Conservation (phyloP, 1,284 basidiomycete species). For the Ustilago hordei region DNA sequence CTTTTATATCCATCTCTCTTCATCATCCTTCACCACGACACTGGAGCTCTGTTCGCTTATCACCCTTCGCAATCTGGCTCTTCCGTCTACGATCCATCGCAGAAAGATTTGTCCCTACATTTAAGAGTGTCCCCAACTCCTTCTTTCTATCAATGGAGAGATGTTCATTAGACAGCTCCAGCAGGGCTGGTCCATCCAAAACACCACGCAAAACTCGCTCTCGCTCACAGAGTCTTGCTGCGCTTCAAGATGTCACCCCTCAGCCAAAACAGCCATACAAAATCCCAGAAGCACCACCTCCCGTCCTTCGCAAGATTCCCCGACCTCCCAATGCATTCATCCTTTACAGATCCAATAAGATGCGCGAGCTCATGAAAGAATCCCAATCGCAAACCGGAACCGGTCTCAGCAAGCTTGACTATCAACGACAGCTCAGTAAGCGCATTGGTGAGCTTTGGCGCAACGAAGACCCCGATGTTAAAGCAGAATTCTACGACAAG, state of each 20-base stretch:
- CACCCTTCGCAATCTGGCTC: not conserved
- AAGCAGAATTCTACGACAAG: slow-evolving; percentile 31
- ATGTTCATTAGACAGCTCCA: slow-evolving; percentile 5
- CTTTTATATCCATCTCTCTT: too few relatives aligned
- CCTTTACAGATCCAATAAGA: slow-evolving; percentile 41
- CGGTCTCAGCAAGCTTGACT: slow-evolving; percentile 37
- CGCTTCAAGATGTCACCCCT: not conserved
- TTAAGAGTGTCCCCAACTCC: not conserved
- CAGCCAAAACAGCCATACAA: not conserved
- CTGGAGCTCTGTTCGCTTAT: too few relatives aligned
- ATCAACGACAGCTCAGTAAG: slow-evolving; percentile 42
- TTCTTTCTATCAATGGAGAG: slow-evolving; percentile 6
- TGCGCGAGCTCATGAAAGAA: slow-evolving; percentile 22
- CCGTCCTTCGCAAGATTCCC: slow-evolving; percentile 33
- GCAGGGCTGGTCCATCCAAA: slow-evolving; percentile 9
- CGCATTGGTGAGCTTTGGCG: slow-evolving; percentile 41
- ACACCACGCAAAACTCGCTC: slow-evolving; percentile 7
- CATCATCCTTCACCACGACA: too few relatives aligned
- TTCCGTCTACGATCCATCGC: not conserved
- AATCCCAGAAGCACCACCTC: slow-evolving; percentile 1
- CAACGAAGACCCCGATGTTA: slow-evolving; percentile 25
- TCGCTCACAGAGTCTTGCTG: slow-evolving; percentile 19
- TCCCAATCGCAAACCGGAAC: not conserved
- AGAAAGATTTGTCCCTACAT: not conserved
- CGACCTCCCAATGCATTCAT: slow-evolving; percentile 52